phyloP scores from a whole-genome alignment of 495 filamentous ascomycete species.

The Aspergillus heteromorphus region DNA sequence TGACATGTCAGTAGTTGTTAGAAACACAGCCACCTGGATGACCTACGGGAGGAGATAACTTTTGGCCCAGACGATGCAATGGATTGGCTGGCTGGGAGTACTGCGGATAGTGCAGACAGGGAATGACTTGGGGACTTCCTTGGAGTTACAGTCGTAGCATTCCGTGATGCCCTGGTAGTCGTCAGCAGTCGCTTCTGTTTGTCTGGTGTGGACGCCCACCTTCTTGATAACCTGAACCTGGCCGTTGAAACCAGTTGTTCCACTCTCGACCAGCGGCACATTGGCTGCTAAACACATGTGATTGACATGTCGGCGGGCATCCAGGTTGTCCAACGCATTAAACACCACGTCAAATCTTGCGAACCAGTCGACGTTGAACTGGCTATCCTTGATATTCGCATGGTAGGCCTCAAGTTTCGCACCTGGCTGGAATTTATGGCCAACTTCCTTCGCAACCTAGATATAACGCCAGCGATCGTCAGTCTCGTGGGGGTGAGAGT shows the following conservation, averaged over 20 bases:
- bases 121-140: slow-evolving; percentile 83
- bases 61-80: slow-evolving; percentile 99
- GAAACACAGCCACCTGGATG: neutral
- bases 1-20: slow-evolving; percentile 9
- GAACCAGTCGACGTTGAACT: slow-evolving; percentile 92
- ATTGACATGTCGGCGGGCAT: slow-evolving; percentile 92
- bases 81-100: slow-evolving; percentile 90
- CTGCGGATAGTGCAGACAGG: slow-evolving; percentile 96
- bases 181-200: slow-evolving; percentile 11
- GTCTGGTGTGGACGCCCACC: slow-evolving; percentile 29
- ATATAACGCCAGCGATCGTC: slow-evolving; percentile 8
- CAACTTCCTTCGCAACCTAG: slow-evolving; percentile 91
- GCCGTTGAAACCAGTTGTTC: slow-evolving; percentile 96
- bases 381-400: slow-evolving; percentile 90
- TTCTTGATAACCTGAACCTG: slow-evolving; percentile 96
- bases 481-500: slow-evolving; percentile 10
- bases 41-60: slow-evolving; percentile 81
- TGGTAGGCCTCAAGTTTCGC: slow-evolving; percentile 88
- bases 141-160: slow-evolving; percentile 91
- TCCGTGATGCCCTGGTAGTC: slow-evolving; percentile 67
- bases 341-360: slow-evolving; percentile 78
- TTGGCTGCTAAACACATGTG: slow-evolving; percentile 92
- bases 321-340: slow-evolving; percentile 95
- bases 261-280: slow-evolving; percentile 91
- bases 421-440: slow-evolving; percentile 82